These are phyloP conservation scores for Saccharomycopsis schoenii DNA, from an alignment of 805 yeast genomes.

Conservation along the genomic window DNA sequence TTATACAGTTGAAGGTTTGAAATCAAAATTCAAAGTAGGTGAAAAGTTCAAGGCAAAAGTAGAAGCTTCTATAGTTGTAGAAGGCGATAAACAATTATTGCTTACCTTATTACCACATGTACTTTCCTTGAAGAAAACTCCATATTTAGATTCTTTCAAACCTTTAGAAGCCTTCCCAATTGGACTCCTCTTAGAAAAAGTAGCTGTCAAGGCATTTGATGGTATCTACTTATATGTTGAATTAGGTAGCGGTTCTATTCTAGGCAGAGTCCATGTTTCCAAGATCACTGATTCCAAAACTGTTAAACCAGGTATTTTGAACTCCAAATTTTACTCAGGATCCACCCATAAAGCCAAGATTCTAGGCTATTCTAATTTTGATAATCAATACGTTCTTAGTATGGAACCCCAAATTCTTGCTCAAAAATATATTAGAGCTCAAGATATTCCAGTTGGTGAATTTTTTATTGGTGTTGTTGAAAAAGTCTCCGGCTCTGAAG, in stretches of 20 bases:
- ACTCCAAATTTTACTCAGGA: slow-evolving; percentile 47
- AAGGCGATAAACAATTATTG: slow-evolving; percentile 44
- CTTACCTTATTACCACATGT: slow-evolving; percentile 56
- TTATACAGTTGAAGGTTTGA: slow-evolving; percentile 36
- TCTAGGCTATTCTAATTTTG: slow-evolving; percentile 56
- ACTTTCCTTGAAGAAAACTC: slow-evolving; percentile 25
- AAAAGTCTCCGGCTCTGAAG: slow-evolving; percentile 44
- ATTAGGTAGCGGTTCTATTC: slow-evolving; percentile 38
- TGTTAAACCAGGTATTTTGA: not conserved
- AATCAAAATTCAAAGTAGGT: slow-evolving; percentile 60
- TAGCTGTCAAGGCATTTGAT: slow-evolving; percentile 52
- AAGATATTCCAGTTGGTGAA: slow-evolving; percentile 73
- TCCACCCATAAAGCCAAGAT: slow-evolving; percentile 71
- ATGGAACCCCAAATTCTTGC: slow-evolving; percentile 56
- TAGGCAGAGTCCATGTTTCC: slow-evolving; percentile 75
- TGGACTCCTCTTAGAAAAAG: slow-evolving; percentile 60
- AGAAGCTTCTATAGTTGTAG: slow-evolving; percentile 45
- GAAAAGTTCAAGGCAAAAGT: slow-evolving; percentile 61
- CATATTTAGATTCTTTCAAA: slow-evolving; percentile 23
- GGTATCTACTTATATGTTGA: slow-evolving; percentile 45
- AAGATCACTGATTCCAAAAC: slow-evolving; percentile 39
- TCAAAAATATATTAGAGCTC: slow-evolving; percentile 53
- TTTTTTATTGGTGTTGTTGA: slow-evolving; percentile 48
- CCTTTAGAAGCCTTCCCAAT: slow-evolving; percentile 61
- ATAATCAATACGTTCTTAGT: slow-evolving; percentile 57